Base-by-base conservation (phyloP, 495 filamentous ascomycete species). In the Aspergillus biplanus region DNA sequence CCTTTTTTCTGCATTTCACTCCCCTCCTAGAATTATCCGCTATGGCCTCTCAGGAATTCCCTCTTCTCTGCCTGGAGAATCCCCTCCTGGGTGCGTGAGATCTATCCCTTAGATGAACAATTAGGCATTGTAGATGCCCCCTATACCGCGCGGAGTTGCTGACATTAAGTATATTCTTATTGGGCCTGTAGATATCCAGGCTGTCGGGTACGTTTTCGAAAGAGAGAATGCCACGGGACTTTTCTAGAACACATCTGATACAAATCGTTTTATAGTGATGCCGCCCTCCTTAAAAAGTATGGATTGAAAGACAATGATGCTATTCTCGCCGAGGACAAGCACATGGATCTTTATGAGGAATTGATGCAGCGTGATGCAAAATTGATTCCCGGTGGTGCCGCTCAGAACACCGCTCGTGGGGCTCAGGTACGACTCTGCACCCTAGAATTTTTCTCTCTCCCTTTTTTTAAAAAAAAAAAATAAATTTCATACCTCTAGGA, bases 401-500 rank as follows among this genome's bases (percentile, higher is more conserved):
- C 96, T 32, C 95, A 99, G 79, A 99, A 99, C 86, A 94, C 94
- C 59, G 95, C 96, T 69, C 90, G 95, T 70, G 95, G 95, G 70
- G 96, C 93, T 59, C 91, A 89, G 80, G 87, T 89, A 81, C 37
- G 55, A 18, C n/a, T 18, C 42, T 13, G 13, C 3, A 9, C 27
- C 21, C 21, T 27, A 27, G 21, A 27, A 27, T 27, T 27, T 27
- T 27, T 27, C 21, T 27, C 21, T 27, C n/a, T n/a, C n/a, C n/a
- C n/a, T n/a, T n/a, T n/a, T n/a, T n/a, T n/a, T n/a, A n/a, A n/a
- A n/a, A n/a, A n/a, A n/a, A n/a, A n/a, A n/a, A n/a, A n/a, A n/a
- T n/a, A n/a, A n/a, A n/a, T 5, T 33, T 27, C 33, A 13, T 1
- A 16, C n/a, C 12, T 12, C 32, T 50, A 16, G 47, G 27, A 16